A percentile compares a stretch with the other conserved stretches of the same genome.
Evolutionary conservation across 352 stramenopile species (phyloP).

Genomic region (Blastocystis sp.): DNA sequence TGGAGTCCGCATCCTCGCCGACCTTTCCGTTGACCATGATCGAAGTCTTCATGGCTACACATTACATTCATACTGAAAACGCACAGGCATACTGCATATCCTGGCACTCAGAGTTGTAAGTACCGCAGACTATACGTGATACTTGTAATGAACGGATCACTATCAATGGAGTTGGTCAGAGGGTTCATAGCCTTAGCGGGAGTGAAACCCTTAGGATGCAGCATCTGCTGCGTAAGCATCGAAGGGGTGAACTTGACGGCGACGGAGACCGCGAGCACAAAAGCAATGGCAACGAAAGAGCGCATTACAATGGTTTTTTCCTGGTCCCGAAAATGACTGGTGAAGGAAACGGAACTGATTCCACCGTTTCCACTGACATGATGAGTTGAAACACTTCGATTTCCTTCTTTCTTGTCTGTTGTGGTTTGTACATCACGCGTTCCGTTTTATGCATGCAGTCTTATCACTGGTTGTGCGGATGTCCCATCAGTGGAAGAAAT

Average conservation of each 20-base stretch:
- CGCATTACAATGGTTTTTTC: neutral
- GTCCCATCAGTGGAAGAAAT: too few species aligned
- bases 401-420: too few species aligned
- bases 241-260: neutral
- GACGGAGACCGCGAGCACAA: neutral
- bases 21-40: neutral
- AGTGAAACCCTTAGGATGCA: neutral
- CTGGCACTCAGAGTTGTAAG: neutral
- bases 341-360: too few species aligned
- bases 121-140: constrained; percentile 1
- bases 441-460: too few species aligned
- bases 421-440: too few species aligned
- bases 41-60: constrained; percentile 1
- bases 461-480: too few species aligned
- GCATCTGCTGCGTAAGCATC: neutral
- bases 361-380: too few species aligned
- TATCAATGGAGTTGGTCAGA: neutral
- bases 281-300: neutral
- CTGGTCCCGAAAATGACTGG: too few species aligned
- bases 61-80: neutral
- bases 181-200: neutral
- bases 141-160: neutral
- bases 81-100: neutral
- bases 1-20: neutral
- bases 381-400: too few species aligned